Base-by-base conservation (phyloP, 768 basidiomycete genomes). In the Clitopilus passeckerianus region DNA sequence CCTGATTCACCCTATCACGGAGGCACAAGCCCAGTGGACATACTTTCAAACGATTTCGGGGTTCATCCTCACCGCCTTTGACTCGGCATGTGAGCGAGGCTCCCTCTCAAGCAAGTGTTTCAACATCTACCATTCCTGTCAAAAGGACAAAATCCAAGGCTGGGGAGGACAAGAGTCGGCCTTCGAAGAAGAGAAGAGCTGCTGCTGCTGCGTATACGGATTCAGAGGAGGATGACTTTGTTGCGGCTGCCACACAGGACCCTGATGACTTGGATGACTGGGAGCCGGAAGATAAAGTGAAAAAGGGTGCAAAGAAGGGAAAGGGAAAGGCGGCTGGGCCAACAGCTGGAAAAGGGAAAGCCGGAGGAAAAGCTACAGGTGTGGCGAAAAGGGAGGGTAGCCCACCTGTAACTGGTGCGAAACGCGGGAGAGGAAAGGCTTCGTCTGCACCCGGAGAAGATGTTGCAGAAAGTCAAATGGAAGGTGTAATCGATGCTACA, bases 361-460 rank as follows among this genome's bases (percentile, higher is more conserved):
- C 58, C 66, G 71, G 58, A 76, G 69, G 53, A 72, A 75, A 35
- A 67, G 78, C n/a, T 41, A 66, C 58, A 71, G 72, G 60, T 79
- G 80, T 61, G 78, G 80, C 60, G 71, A 80, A 52, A 78, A 72
- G 9, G 53, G 63, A 30, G 56, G 54, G 35, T 66, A 61, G 46
- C 55, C 62, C 7, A 65, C 61, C 7, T 69, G 65, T 62, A 34
- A 65, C 69, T 53, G 67, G 67, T 41, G 71, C 70, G n/a, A 68
- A 70, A 56, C 70, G 46, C 9, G 46, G 46, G 10, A 50, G 20
- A 50, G 46, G 18, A 10, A 50, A 50, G 12, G 46, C 20, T 22
- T 12, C 12, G 10, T 18, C 46, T 18, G 46, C n/a, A 5, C 9
- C 16, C 3, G 46, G 20, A 3, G 46, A 18, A 18, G 46, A 50